Percentiles rank a stretch among this genome's conserved stretches.
Evolutionary conservation across 2,329 filamentous ascomycete species (phyloP).

Genomic region (Corynespora cassiicola): DNA sequence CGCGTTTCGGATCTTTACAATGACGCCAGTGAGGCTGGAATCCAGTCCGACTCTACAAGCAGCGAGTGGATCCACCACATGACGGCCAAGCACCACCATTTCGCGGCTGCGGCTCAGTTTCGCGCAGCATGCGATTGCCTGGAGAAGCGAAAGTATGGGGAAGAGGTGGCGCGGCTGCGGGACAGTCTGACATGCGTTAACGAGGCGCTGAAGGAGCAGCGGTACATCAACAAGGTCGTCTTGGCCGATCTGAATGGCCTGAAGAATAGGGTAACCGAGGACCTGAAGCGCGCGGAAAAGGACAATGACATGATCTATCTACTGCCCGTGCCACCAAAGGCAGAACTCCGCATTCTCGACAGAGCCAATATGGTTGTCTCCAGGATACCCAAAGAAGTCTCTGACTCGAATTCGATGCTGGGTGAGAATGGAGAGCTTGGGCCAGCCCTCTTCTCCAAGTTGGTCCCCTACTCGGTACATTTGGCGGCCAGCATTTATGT

Average conservation of each 20-base stretch:
- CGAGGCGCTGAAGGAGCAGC: conserved; percentile 84
- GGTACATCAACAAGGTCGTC: conserved; percentile 82
- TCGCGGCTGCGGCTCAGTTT: conserved; percentile 93
- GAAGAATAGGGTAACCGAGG: conserved; percentile 82
- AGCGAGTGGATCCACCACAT: conserved; percentile 98
- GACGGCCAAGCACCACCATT: conserved; percentile 96
- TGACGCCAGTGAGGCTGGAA: conserved; percentile 80
- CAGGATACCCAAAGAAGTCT: conserved; percentile 80
- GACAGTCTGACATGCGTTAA: conserved; percentile 84
- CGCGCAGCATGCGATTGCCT: conserved; percentile 88
- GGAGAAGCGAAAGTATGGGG: conserved; percentile 93
- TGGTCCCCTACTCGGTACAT: conserved; percentile 95
- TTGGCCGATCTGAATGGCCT: conserved; percentile 81
- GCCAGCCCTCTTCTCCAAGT: conserved; percentile 82
- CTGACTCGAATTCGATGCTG: conserved; percentile 78
- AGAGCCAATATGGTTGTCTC: conserved; percentile 87
- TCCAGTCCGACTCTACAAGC: conserved; percentile 87
- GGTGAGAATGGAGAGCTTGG: conserved; percentile 84
- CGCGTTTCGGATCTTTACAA: conserved; percentile 92
- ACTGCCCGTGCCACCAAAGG: conserved; percentile 83
- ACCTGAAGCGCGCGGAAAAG: conserved; percentile 89
- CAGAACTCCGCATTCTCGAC: conserved; percentile 84
- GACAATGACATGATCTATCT: conserved; percentile 98
- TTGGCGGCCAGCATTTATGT: conserved; percentile 95
- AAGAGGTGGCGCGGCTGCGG: conserved; percentile 85